Base-by-base conservation (phyloP, 176 grass and related monocot species). In the Aegilops speltoides region DNA sequence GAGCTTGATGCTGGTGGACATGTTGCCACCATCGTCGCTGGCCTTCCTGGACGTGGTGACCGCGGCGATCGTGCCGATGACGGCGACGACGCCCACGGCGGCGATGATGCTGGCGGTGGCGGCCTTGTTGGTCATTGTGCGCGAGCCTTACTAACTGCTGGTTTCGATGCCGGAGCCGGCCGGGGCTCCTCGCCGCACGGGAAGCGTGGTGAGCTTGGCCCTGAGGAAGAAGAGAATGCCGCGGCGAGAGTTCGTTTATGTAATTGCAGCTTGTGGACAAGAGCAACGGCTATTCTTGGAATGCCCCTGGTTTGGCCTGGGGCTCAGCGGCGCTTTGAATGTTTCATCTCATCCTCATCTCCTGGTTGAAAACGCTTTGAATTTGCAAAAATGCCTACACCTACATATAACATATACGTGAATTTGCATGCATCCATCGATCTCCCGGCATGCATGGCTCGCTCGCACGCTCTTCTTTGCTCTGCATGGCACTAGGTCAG, bases 21-120 rank as follows among this genome's bases (percentile, higher is more conserved):
- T 78, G 23, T 22, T 14, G 8, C 50, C 50, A 19, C 23, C 79
- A 1, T 4, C 57, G 1, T 0, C 79, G 50, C 50, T 54, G 50
- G 50, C 50, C 8, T 88, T 86, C 71, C 81, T 79, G 52, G 83
- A 52, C 29, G 73, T 73, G 37, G 68, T 88, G 19, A 94, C 86
- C 17, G 88, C 88, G 33, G 91, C 93, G 40, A 98, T 84, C 41
- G 91, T 68, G 61, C 90, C 90, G 62, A 98, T 84, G 75, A 98
- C 93, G 57, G 88, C 93, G 0, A 91, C 88, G 24, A 98, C 68
- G 10, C 91, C 82, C 43, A 98, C 86, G 71, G 93, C 80, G 22
- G 86, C 86, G 19, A 84, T 72, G 75, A 94, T 61, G 79, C 87
- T 91, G 11, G 90, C 87, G 68, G 88, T 37, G 38, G 91, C 32